Evolutionary conservation across 768 basidiomycete genomes (phyloP).

Genomic region (Xerocomellus intermedius): DNA sequence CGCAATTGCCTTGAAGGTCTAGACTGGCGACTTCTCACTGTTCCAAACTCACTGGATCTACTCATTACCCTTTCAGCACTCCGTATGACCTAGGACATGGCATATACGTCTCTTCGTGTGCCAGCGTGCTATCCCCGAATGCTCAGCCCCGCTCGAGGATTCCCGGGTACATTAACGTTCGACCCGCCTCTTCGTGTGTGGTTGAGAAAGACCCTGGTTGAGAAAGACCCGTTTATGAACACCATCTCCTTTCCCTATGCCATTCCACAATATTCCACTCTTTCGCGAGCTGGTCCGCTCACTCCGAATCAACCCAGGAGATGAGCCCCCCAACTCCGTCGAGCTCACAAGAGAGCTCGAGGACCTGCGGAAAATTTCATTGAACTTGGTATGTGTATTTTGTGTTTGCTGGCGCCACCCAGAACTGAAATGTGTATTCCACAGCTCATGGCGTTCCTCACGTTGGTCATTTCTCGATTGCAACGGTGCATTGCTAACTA

Average conservation of each 20-base stretch:
- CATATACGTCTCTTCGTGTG: not conserved
- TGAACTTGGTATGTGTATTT: slow-evolving; percentile 19
- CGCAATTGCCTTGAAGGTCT: slow-evolving; percentile 4
- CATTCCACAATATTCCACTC: not conserved
- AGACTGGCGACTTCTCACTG: not conserved
- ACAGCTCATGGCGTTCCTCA: slow-evolving; percentile 30
- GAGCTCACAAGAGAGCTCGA: slow-evolving; percentile 22
- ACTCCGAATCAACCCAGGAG: not conserved
- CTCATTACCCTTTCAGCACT: not conserved
- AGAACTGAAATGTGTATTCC: not conserved
- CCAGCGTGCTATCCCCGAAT: not conserved
- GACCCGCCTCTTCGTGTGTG: not conserved
- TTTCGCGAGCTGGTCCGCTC: not conserved
- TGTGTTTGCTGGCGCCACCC: not conserved
- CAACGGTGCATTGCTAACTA: not conserved
- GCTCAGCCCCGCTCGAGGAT: not conserved
- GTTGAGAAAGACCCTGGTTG: not conserved
- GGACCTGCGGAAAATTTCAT: slow-evolving; percentile 21
- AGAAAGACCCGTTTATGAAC: not conserved
- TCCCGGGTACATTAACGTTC: not conserved
- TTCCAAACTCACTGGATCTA: not conserved
- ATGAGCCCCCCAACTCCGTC: slow-evolving; percentile 3
- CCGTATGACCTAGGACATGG: not conserved
- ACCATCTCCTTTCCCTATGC: slow-evolving; percentile 7
- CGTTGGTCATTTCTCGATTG: slow-evolving; percentile 14